Percentiles rank a stretch among this genome's conserved stretches.
These are phyloP conservation scores for Venturiaceae sp. DNA, from an alignment of 2,329 filamentous ascomycete genomes.

Conservation along the genomic window DNA sequence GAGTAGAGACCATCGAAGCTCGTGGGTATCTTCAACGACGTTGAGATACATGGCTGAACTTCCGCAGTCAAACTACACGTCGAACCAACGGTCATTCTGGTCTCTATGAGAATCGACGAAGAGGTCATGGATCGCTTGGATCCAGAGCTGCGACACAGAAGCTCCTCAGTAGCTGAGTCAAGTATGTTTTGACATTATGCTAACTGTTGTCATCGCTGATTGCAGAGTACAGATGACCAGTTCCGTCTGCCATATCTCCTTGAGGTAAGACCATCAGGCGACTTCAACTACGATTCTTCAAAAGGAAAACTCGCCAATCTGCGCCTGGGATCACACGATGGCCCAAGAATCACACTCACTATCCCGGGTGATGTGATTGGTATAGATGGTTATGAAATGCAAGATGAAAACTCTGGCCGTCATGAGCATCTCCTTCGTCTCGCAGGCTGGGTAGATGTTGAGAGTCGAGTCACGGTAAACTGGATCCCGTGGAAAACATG, in stretches of 20 bases:
- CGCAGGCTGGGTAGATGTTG: constrained; percentile 61
- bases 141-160: constrained; percentile 27
- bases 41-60: constrained; percentile 11
- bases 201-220: not conserved
- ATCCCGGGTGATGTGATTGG: constrained; percentile 45
- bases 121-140: constrained; percentile 34
- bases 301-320: constrained; percentile 56
- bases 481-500: not conserved
- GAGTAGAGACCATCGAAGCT: constrained; percentile 48
- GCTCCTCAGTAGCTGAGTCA: constrained; percentile 17
- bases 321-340: constrained; percentile 38
- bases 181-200: constrained; percentile 15
- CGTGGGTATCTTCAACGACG: constrained; percentile 21
- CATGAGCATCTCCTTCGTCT: constrained; percentile 60
- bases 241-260: constrained; percentile 51
- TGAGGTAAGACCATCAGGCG: constrained; percentile 58
- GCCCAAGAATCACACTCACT: constrained; percentile 45
- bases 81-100: constrained; percentile 50
- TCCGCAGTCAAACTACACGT: constrained; percentile 49
- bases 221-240: constrained; percentile 25
- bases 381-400: constrained; percentile 24
- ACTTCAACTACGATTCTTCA: constrained; percentile 62
- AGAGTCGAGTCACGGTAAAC: constrained; percentile 58
- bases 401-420: constrained; percentile 38
- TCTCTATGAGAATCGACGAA: constrained; percentile 47